Base-by-base conservation (phyloP, 2,329 filamentous ascomycete genomes). In the Penicillium vulpinum region DNA sequence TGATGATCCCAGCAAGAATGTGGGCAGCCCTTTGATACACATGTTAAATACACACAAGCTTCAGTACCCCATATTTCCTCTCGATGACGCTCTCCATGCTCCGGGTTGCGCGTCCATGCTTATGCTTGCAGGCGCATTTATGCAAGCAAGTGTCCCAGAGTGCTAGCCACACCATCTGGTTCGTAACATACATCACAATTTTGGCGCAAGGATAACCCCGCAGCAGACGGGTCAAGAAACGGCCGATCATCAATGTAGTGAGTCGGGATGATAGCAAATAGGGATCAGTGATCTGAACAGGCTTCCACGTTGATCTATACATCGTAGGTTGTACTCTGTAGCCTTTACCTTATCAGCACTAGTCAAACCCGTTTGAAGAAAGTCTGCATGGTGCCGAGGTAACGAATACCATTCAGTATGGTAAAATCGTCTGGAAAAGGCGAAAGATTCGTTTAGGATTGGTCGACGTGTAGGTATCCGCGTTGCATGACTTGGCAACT, bases 201-300 rank as follows among this genome's bases (percentile, higher is more conserved):
- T 41, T 59, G 38, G 28, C 24, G 51, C 45, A 61, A 64, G 62
- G 54, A 61, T 60, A 35, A 66, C 64, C 64, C 64, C 64, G 63
- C 64, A 66, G 60, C 39, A 57, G 50, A 59, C 43, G 56, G 51
- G 49, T 44, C 18, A 60, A 48, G 31, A 36, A 61, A 61, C 51
- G 52, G 59, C 53, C 50, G 58, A 60, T 61, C 55, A 38, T 51
- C 59, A 53, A 47, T 29, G 21, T 21, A 43, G 36, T 39, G 21
- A 54, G 31, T 53, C 39, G 43, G 45, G 50, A 40, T 49, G 50
- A 43, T 51, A 56, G 36, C 36, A 49, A 59, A 59, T 53, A 51
- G 33, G 35, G 54, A 50, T 45, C n/a, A 10, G 35, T 44, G 46
- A 51, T 28, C 31, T 33, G 18, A 40, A 18, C 45, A 48, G 49